Percentiles rank a stretch among this genome's conserved stretches.
Evolutionary conservation across 257 asterid species (phyloP).

Genomic region (Salvia miltiorrhiza): DNA sequence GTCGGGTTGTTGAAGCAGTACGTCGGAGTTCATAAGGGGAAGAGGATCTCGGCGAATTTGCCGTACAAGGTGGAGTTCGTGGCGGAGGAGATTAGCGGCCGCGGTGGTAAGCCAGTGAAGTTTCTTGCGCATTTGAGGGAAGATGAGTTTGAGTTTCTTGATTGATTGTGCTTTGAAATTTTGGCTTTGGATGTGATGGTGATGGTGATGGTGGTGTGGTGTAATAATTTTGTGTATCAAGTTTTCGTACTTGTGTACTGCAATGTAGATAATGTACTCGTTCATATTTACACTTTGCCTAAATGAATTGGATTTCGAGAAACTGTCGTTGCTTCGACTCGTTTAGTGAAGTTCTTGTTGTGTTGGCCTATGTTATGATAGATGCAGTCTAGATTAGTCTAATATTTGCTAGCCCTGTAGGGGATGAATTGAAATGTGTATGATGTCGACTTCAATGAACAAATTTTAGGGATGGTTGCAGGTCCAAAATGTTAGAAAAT

Average conservation of each 20-base stretch:
- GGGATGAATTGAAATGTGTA: too few species aligned
- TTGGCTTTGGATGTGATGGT: slow-evolving; percentile 9
- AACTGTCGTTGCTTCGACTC: not conserved
- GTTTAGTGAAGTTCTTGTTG: not conserved
- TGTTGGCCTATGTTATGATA: slow-evolving; percentile 13
- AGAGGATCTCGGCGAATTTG: slow-evolving; percentile 71
- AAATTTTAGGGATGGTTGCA: not conserved
- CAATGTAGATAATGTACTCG: slow-evolving; percentile 35
- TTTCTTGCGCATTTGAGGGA: slow-evolving; percentile 77
- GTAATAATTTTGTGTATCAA: slow-evolving; percentile 24
- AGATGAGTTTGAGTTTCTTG: slow-evolving; percentile 92
- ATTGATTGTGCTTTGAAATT: slow-evolving; percentile 33
- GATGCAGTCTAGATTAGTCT: not conserved
- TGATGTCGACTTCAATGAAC: not conserved
- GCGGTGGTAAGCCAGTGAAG: slow-evolving; percentile 62
- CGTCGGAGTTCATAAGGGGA: slow-evolving; percentile 71
- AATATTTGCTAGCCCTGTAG: not conserved
- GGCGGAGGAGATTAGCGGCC: slow-evolving; percentile 49
- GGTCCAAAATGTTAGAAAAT: not conserved
- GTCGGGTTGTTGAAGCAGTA: slow-evolving; percentile 77
- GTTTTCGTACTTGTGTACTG: slow-evolving; percentile 19
- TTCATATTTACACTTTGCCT: slow-evolving; percentile 6
- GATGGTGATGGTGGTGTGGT: slow-evolving; percentile 16
- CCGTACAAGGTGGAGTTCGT: slow-evolving; percentile 83
- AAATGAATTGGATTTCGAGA: slow-evolving; percentile 11